phyloP scores from a whole-genome alignment of 2,329 filamentous ascomycete genomes.

The Fusarium fracticaudum region DNA sequence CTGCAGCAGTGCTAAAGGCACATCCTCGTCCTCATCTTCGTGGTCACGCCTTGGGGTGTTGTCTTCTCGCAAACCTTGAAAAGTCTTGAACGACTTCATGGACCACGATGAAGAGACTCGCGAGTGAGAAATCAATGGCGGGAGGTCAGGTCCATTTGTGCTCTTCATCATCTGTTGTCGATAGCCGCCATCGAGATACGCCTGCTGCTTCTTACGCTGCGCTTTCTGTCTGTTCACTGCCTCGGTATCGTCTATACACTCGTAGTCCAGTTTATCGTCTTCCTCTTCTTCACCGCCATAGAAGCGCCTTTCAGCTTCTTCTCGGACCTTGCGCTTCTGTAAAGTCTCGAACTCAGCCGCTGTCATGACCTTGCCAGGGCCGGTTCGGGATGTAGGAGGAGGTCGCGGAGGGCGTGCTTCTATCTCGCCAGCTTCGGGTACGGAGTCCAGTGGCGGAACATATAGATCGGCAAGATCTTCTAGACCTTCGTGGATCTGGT shows the following conservation, averaged over 20 bases:
- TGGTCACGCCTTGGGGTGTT: background rate
- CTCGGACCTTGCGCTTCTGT: background rate
- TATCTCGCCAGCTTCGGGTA: background rate
- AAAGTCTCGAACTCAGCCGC: constrained; percentile 15
- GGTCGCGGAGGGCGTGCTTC: background rate
- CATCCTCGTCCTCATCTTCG: constrained; percentile 7
- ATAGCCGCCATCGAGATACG: constrained; percentile 9
- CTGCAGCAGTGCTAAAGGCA: constrained; percentile 12
- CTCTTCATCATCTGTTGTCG: constrained; percentile 27
- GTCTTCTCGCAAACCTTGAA: background rate
- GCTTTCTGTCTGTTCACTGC: background rate
- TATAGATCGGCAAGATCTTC: constrained; percentile 5
- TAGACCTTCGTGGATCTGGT: constrained; percentile 4
- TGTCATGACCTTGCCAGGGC: constrained; percentile 16
- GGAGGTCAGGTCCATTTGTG: constrained; percentile 6
- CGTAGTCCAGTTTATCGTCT: constrained; percentile 20
- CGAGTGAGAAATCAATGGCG: background rate
- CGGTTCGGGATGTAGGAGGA: background rate
- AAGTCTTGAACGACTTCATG: constrained; percentile 4
- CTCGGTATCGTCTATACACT: constrained; percentile 6
- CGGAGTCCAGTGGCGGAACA: background rate
- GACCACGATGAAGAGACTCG: constrained; percentile 5
- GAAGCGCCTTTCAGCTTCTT: background rate
- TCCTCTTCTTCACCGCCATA: constrained; percentile 8
- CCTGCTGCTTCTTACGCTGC: constrained; percentile 21